phyloP scores from a whole-genome alignment of 164 flowering plant species.

The Umbilicus rupestris region DNA sequence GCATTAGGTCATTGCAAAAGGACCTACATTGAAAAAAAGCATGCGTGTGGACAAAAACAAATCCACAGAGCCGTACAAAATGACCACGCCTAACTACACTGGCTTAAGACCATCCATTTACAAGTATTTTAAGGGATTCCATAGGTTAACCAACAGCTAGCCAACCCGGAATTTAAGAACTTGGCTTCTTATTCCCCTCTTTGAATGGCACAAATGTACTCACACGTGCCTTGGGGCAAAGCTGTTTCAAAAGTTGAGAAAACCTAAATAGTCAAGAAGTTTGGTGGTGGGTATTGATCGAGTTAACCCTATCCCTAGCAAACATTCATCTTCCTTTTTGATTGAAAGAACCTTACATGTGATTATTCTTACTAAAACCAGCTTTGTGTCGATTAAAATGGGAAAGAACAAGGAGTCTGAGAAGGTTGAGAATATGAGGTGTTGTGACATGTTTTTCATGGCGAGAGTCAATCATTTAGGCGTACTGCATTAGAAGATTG shows the following conservation, averaged over 20 bases:
- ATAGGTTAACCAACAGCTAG: background rate
- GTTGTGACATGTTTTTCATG: no score
- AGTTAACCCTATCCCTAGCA: background rate
- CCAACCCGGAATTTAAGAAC: background rate
- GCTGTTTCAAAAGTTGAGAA: background rate
- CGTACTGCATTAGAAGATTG: no score
- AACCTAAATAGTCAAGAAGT: background rate
- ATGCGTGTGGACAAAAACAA: conserved; percentile 1
- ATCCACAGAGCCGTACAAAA: background rate
- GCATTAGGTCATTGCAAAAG: background rate
- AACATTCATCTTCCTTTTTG: background rate
- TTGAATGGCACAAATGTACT: conserved; percentile 1
- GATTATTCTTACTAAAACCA: no score
- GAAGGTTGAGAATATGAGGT: no score
- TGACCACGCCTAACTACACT: background rate
- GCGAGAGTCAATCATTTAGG: no score
- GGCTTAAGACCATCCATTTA: background rate
- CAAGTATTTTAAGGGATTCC: background rate
- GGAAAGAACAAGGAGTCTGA: no score
- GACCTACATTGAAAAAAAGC: background rate
- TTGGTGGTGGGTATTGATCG: background rate
- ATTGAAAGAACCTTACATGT: background rate
- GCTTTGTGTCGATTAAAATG: no score
- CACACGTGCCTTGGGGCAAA: background rate
- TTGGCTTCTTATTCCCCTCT: background rate